phyloP scores from a whole-genome alignment of 1,284 basidiomycete genomes.

The Ceratobasidium sp. region DNA sequence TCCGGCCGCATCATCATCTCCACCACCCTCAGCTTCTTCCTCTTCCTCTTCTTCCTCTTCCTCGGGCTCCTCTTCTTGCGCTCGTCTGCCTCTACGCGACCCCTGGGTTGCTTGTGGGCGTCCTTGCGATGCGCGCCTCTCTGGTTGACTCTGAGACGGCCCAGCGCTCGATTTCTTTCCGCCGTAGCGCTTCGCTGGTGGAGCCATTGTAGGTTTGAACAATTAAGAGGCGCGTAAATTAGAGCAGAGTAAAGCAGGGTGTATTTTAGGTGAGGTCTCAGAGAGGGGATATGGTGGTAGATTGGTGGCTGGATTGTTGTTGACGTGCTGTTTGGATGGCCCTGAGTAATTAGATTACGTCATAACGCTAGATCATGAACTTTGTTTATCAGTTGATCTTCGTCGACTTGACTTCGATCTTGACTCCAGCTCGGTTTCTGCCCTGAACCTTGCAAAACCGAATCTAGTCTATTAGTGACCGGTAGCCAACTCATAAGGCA shows the following conservation, averaged over 20 bases:
- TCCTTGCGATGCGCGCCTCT: neutral
- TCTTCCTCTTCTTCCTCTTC: conserved; percentile 45
- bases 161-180: conserved; percentile 26
- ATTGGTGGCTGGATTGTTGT: neutral
- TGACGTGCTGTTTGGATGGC: conserved; percentile 22
- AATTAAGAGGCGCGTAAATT: no score
- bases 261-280: neutral
- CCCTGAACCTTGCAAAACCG: no score
- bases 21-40: conserved; percentile 40
- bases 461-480: no score
- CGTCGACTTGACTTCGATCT: neutral
- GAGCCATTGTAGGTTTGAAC: conserved; percentile 15
- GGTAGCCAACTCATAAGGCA: no score
- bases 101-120: conserved; percentile 31
- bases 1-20: conserved; percentile 39
- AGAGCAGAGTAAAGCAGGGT: neutral
- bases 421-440: no score
- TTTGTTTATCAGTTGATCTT: conserved; percentile 16
- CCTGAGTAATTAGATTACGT: conserved; percentile 33
- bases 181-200: conserved; percentile 15
- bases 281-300: neutral
- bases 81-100: conserved; percentile 40
- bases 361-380: neutral
- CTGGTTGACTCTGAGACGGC: conserved; percentile 22
- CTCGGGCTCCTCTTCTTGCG: conserved; percentile 44